Evolutionary conservation across 2,329 filamentous ascomycete species (phyloP), one percentile per base, ranked within the genome.

Genomic region (Pseudopyrenochaeta lycopersici): DNA sequence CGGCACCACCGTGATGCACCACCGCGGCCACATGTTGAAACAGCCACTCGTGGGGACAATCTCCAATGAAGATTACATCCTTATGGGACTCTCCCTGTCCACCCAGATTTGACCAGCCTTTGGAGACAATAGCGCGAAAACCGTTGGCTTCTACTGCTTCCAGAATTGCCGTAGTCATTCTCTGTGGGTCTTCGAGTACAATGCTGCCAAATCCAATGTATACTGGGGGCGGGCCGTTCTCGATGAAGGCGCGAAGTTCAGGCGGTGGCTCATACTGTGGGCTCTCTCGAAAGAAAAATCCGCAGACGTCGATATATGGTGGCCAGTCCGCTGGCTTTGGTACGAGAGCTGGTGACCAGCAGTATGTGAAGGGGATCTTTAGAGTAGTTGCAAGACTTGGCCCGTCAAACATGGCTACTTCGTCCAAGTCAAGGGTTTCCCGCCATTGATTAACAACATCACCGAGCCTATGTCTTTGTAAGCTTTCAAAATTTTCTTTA

Each of bases 1-100:
- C 91, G 3, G 91, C 91, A 49, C 91, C 91, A n/a, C 91, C 91
- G 58, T 95, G 91, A 67, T 96, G 91, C 4, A 93, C 88, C 1
- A 96, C 91, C 39, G 85, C 87, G 0, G 89, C 88, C 1, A 95
- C 90, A 38, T 84, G 86, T 56, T 90, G 81, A 72, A 96, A 96
- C 0, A 96, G 78, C 91, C 91, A 96, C 74, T 95, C 91, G 60
- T 96, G 91, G 0, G 91, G 91, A 39, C 88, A 87, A 67, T 93
- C 93, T n/a, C 89, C 90, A 15, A 67, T 18, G 85, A 70, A 68
- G 77, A 84, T 55, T 78, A 81, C 18, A 82, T 74, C 32, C 12
- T 35, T 14, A 11, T 35, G 32, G 5, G 32, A 35, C 12, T 35
- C 32, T 5, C 32, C 32, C 11, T 35, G 32, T 14, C 32, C 32